These are phyloP conservation scores for Citrus hindsii DNA, from an alignment of 345 rosid species.

Conservation along the genomic window DNA sequence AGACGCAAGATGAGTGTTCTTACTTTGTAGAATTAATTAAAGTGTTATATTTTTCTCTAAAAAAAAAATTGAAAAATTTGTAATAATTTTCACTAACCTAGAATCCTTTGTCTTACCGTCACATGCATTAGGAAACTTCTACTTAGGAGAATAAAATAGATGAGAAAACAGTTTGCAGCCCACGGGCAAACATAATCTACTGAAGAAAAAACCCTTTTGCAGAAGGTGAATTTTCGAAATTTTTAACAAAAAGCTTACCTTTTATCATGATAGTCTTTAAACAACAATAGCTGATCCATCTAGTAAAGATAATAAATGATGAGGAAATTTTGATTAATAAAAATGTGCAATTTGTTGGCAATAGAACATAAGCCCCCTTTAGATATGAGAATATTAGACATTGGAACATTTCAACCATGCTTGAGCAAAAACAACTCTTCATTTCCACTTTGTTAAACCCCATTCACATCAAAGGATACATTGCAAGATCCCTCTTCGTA, in stretches of 20 bases:
- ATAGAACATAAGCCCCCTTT: not conserved
- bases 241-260: too few species aligned
- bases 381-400: not conserved
- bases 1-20: too few species aligned
- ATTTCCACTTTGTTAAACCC: slow-evolving; percentile 3
- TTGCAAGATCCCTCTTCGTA: not conserved
- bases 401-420: not conserved
- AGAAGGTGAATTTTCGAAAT: not conserved
- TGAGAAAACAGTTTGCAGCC: not conserved
- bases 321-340: not conserved
- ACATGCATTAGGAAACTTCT: not conserved
- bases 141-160: not conserved
- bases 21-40: too few species aligned
- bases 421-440: slow-evolving; percentile 17
- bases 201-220: not conserved
- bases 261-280: not conserved
- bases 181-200: not conserved
- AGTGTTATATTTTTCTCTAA: too few species aligned
- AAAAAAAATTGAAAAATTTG: too few species aligned
- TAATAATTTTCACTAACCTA: too few species aligned
- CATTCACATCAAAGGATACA: slow-evolving; percentile 12
- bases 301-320: too few species aligned
- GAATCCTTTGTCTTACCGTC: too few species aligned
- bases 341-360: not conserved
- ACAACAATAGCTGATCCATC: too few species aligned